phyloP scores from a whole-genome alignment of 1,284 basidiomycete genomes.

The Wolfiporia cocos region DNA sequence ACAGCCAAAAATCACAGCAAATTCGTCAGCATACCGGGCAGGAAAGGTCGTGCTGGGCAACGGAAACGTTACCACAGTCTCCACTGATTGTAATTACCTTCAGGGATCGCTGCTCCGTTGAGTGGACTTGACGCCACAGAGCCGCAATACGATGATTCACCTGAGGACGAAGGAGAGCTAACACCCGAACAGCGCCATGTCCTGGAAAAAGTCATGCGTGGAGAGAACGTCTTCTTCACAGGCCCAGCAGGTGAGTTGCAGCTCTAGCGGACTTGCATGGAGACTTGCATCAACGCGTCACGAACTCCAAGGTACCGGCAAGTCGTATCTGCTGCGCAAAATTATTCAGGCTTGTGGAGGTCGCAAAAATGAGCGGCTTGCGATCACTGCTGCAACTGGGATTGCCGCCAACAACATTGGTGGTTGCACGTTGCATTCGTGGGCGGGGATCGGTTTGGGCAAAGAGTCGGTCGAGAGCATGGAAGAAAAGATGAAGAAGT shows the following conservation, averaged over 20 bases:
- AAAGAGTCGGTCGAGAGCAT: constrained; percentile 62
- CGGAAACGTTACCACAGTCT: too few species aligned
- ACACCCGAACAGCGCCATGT: constrained; percentile 62
- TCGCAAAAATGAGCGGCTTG: constrained; percentile 24
- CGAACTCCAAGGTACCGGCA: constrained; percentile 72
- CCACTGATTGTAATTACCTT: too few species aligned
- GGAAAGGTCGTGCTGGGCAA: too few species aligned
- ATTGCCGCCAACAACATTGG: constrained; percentile 95
- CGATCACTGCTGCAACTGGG: constrained; percentile 70
- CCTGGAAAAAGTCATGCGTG: constrained; percentile 46
- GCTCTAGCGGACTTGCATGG: neutral
- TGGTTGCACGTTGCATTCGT: constrained; percentile 90
- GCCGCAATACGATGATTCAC: too few species aligned
- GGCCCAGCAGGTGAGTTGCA: constrained; percentile 57
- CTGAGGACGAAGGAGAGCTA: too few species aligned
- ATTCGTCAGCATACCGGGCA: too few species aligned
- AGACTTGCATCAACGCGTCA: neutral
- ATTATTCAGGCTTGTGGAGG: constrained; percentile 51
- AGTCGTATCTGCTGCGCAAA: constrained; percentile 88
- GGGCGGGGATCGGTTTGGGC: constrained; percentile 86
- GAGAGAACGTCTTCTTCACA: constrained; percentile 74
- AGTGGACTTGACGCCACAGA: too few species aligned
- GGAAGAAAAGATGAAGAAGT: constrained; percentile 10
- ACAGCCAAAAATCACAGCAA: too few species aligned
- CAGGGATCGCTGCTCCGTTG: too few species aligned